A percentile compares a stretch with the other conserved stretches of the same genome.
These are phyloP conservation scores for Mediolabrus comicus DNA, from an alignment of 108 stramenopile genomes.

Conservation along the genomic window DNA sequence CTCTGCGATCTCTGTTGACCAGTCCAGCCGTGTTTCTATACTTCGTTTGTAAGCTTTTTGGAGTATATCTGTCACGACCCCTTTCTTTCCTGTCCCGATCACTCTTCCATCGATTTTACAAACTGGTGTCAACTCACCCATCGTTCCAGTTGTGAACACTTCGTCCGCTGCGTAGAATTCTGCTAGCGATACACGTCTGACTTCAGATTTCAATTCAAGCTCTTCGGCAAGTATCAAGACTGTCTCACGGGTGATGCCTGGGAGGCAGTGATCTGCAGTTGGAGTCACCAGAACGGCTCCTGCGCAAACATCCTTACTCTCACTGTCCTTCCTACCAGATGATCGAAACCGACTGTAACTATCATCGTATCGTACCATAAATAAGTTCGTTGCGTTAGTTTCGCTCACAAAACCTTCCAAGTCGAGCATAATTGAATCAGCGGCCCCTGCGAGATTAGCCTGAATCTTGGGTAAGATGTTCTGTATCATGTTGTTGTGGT, in stretches of 20 bases:
- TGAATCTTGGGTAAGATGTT: slow-evolving; percentile 95
- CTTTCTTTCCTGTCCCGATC: slow-evolving; percentile 63
- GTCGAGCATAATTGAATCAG: slow-evolving; percentile 92
- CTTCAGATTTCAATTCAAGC: slow-evolving; percentile 66
- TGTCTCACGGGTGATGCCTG: slow-evolving; percentile 85
- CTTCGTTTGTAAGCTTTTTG: slow-evolving; percentile 72
- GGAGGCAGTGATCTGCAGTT: slow-evolving; percentile 83
- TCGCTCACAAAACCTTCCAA: slow-evolving; percentile 89
- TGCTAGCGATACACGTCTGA: slow-evolving; percentile 70
- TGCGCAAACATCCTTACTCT: slow-evolving; percentile 6
- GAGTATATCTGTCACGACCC: slow-evolving; percentile 66
- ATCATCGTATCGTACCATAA: slow-evolving; percentile 64
- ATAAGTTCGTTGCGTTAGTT: slow-evolving; percentile 94
- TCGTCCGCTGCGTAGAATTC: slow-evolving; percentile 91
- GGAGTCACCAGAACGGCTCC: slow-evolving; percentile 82
- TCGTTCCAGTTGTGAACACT: slow-evolving; percentile 92
- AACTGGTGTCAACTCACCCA: slow-evolving; percentile 93
- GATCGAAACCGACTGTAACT: not conserved
- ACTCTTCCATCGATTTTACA: slow-evolving; percentile 86
- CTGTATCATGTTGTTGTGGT: slow-evolving; percentile 79
- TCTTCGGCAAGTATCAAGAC: slow-evolving; percentile 69
- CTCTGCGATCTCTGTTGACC: slow-evolving; percentile 47
- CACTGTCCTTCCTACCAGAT: not conserved
- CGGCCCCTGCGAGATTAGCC: slow-evolving; percentile 86
- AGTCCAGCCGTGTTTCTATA: slow-evolving; percentile 20